Conservation (phyloP, 106 monocot genomes). For the Dioscorea zingiberensis region DNA sequence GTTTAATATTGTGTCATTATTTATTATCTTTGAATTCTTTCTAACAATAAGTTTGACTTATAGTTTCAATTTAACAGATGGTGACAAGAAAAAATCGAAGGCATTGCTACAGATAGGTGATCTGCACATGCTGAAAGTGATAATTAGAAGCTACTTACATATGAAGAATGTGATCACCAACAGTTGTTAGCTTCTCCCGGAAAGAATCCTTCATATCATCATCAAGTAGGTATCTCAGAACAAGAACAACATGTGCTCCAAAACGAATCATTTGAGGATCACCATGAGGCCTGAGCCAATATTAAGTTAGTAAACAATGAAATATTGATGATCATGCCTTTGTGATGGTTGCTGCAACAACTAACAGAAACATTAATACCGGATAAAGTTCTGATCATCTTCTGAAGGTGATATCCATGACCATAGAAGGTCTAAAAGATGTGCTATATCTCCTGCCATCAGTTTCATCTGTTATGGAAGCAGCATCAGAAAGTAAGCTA, state of each 20-base stretch:
- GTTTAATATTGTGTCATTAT: too few species aligned
- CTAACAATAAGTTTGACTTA: too few species aligned
- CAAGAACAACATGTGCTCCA: constrained; percentile 93
- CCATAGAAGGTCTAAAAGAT: constrained; percentile 93
- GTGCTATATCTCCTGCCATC: constrained; percentile 71
- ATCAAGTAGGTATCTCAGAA: constrained; percentile 78
- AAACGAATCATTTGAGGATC: constrained; percentile 93
- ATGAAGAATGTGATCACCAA: constrained; percentile 90
- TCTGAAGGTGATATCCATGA: constrained; percentile 89
- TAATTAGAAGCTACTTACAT: constrained; percentile 41
- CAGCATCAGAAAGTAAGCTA: background rate
- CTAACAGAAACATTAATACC: constrained; percentile 23
- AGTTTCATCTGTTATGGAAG: constrained; percentile 68
- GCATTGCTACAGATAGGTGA: background rate
- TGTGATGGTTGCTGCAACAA: too few species aligned
- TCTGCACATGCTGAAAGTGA: background rate
- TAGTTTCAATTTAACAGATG: too few species aligned
- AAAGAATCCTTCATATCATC: constrained; percentile 83
- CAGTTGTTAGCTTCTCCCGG: constrained; percentile 66
- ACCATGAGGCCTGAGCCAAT: constrained; percentile 61
- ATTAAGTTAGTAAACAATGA: too few species aligned
- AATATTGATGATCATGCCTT: too few species aligned
- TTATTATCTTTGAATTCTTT: too few species aligned
- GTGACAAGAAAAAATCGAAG: too few species aligned
- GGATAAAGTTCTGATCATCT: constrained; percentile 64